Evolutionary conservation across 2,329 filamentous ascomycete species (phyloP), one percentile per base, ranked within the genome.

Genomic region (Pleoardoris graminearum): DNA sequence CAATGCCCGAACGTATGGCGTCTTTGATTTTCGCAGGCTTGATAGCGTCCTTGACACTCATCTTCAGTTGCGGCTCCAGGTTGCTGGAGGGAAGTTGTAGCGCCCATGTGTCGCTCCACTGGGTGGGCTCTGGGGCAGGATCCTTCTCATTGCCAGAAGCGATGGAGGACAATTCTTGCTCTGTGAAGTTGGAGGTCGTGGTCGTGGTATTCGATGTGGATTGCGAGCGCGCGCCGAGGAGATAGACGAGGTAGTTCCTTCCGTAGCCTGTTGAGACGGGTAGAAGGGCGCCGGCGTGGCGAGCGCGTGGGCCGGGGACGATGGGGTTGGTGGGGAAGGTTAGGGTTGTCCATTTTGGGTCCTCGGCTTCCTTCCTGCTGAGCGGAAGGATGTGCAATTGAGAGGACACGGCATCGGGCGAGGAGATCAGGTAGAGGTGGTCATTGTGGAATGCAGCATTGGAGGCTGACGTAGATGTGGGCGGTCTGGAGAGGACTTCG

Each of bases 21-120:
- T 79, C 76, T 53, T 79, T 79, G 57, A 77, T 72, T 48, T 71
- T 72, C 1, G 76, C 74, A n/a, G 75, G 74, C 44, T 75, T 75
- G 51, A 75, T 66, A 1, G 62, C 58, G 4, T 69, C 58, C n/a
- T 65, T 66, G 27, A 69, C 43, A 12, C 50, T 57, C 23, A 62
- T 56, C 0, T 59, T 57, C 3, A 60, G 50, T 22, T 66, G 65
- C 6, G 65, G 53, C 6, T 64, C 60, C 7, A 71, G 48, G 36
- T 67, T 53, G 46, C 65, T 70, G 4, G 75, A 76, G 1, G 72
- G 74, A 6, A 77, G 67, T 50, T 79, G 76, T n/a, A 76, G 69
- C 0, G 68, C 73, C 76, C 76, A 77, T n/a, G 75, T 69, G 51
- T 77, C 76, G 49, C 70, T 73, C 65, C 73, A 76, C 38, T 67